phyloP scores from a whole-genome alignment of 208 protist species.

The Crithidia acanthocephali region DNA sequence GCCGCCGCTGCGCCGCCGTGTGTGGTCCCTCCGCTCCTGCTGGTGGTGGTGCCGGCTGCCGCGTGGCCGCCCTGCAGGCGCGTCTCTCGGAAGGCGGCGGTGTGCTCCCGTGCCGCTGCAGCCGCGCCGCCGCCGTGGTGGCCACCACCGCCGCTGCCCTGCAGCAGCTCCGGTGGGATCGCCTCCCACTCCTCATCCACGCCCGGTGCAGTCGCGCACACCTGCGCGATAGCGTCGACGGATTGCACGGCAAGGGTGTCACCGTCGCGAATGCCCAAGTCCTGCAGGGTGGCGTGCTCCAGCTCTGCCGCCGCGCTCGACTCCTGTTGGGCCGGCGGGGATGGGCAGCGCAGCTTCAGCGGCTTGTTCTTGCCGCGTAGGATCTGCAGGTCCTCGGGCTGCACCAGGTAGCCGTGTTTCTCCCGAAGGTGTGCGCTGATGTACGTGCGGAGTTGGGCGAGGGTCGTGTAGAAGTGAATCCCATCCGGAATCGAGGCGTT shows the following conservation, averaged over 20 bases:
- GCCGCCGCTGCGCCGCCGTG: neutral
- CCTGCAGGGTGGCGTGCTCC: conserved; percentile 62
- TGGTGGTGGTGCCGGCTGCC: neutral
- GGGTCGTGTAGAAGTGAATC: conserved; percentile 71
- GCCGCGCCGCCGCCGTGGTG: conserved; percentile 1
- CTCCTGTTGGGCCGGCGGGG: neutral
- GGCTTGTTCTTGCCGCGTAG: conserved; percentile 59
- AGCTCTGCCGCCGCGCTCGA: neutral
- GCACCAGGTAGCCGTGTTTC: conserved; percentile 60
- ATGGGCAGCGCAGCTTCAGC: conserved; percentile 36
- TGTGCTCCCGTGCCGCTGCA: conserved; percentile 29
- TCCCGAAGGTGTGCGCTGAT: conserved; percentile 56
- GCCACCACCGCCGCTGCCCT: conserved; percentile 8
- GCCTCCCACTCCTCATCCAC: conserved; percentile 63
- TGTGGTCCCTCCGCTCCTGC: neutral
- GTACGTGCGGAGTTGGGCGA: conserved; percentile 52
- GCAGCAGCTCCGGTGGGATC: conserved; percentile 62
- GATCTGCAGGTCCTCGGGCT: conserved; percentile 51
- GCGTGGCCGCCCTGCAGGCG: conserved; percentile 38
- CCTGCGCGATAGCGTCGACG: conserved; percentile 43
- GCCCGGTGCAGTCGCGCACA: conserved; percentile 25
- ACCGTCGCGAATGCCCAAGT: conserved; percentile 70
- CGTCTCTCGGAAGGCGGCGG: conserved; percentile 44
- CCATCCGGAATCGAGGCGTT: conserved; percentile 20
- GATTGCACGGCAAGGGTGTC: conserved; percentile 69